Base-by-base conservation (phyloP, 192 early-diverging fungal genomes). In the Gigaspora rosea region DNA sequence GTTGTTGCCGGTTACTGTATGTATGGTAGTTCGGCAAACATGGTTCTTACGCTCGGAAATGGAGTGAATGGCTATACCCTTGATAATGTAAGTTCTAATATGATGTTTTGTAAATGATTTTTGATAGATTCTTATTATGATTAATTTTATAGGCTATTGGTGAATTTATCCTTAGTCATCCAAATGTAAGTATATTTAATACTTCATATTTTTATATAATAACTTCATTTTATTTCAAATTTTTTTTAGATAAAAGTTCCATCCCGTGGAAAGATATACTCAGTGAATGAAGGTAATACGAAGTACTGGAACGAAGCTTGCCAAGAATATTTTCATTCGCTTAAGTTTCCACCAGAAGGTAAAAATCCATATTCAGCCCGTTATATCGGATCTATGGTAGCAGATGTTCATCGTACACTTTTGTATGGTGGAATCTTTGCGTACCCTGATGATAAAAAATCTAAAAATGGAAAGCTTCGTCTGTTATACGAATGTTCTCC, bases 321-420 rank as follows among this genome's bases (percentile, higher is more conserved):
- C 80, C 92, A 90, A 68, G 91, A 91, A 52, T 99, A 99, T 86
- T 90, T 99, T 75, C 88, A 95, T 78, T 84, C 90, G 8, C 79
- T 99, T 83, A 99, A 99, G 87, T 94, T 90, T 85, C 94, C 94
- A 4, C 81, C 86, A 51, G 90, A 89, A 27, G 91, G 91, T 48
- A 88, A 88, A 82, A 91, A 92, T 80, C 94, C 94, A 18, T 98
- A 98, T 86, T 91, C 91, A 35, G 94, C 95, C 41, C 92, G 97
- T 80, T 98, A 98, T 84, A 95, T 98, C 41, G 97, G 97, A 16
- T 95, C 94, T 66, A 99, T 99, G 97, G 97, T 99, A 13, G 95
- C 96, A 56, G 97, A 99, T 86, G 93, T 99, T 35, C 96, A 98
- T 86, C 91, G 96, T 70, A 98, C 96, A 56, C 83, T 97, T 59